Percentiles rank a stretch among this genome's conserved stretches.
Evolutionary conservation across 176 grass and related monocot genomes (phyloP).

Genomic region (Juncus inflexus): DNA sequence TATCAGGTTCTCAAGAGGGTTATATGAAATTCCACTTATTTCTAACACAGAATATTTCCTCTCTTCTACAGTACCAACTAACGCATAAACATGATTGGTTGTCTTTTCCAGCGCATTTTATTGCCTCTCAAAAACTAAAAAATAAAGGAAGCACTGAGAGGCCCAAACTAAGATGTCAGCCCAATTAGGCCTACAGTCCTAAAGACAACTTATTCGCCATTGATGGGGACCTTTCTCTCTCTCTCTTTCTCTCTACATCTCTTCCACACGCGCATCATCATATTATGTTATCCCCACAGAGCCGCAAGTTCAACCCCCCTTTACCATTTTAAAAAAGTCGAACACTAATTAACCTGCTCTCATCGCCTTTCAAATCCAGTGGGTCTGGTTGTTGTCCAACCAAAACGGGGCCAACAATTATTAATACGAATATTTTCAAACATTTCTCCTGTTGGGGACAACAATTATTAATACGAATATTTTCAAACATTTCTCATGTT

Average conservation of each 20-base stretch:
- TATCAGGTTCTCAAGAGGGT: too few species aligned
- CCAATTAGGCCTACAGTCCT: not conserved
- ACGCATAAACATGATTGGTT: too few species aligned
- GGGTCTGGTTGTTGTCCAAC: slow-evolving; percentile 20
- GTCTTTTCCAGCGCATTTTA: too few species aligned
- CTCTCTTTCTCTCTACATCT: not conserved
- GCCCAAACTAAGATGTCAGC: too few species aligned
- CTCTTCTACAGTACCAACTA: too few species aligned
- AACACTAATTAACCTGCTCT: not conserved
- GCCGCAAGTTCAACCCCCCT: not conserved
- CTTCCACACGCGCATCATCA: slow-evolving; percentile 18
- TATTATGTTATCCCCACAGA: slow-evolving; percentile 20
- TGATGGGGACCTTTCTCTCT: slow-evolving; percentile 2
- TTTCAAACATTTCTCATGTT: not conserved
- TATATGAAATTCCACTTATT: too few species aligned
- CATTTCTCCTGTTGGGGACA: not conserved
- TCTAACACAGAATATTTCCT: too few species aligned
- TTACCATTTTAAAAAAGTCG: not conserved
- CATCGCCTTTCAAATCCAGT: not conserved
- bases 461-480: not conserved
- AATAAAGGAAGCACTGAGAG: too few species aligned
- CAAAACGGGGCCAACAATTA: slow-evolving; percentile 2
- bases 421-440: not conserved
- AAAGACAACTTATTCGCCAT: slow-evolving; percentile 13
- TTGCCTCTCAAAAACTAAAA: too few species aligned